A percentile compares a stretch with the other conserved stretches of the same genome.
Conservation (phyloP, 495 filamentous ascomycete species). For the Venustampulla echinocandica region DNA sequence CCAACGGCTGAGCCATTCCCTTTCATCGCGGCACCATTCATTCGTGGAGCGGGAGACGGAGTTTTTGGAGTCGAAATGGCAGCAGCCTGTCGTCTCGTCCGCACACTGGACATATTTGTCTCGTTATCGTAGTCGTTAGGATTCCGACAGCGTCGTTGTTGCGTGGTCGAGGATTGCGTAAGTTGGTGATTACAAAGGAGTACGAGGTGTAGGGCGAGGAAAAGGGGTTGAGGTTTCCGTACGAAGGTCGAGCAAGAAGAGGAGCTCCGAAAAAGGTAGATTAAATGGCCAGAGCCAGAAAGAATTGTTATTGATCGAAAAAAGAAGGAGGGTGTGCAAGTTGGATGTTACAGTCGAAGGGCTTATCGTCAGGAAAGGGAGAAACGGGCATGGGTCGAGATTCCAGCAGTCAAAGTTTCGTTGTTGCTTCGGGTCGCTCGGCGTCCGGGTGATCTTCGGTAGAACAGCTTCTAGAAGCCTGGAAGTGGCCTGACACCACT, state of each 20-base stretch:
- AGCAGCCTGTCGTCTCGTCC: slow-evolving; percentile 21
- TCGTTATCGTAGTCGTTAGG: slow-evolving; percentile 4
- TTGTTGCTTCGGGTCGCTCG: background rate
- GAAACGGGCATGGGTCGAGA: background rate
- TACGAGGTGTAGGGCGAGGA: background rate
- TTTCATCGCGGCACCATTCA: slow-evolving; percentile 16
- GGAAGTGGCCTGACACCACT: too few species aligned
- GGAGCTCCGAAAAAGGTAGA: background rate
- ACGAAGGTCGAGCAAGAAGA: background rate
- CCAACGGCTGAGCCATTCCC: slow-evolving; percentile 17
- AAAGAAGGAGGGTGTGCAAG: slow-evolving; percentile 11
- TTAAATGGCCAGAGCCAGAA: background rate
- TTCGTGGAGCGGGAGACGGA: slow-evolving; percentile 11
- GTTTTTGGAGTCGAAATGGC: slow-evolving; percentile 18
- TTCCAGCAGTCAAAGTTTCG: background rate
- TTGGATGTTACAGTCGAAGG: slow-evolving; percentile 4
- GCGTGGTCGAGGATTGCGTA: background rate
- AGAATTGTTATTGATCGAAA: background rate
- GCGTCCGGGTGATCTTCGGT: background rate
- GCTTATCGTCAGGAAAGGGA: slow-evolving; percentile 6
- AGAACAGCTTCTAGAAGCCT: too few species aligned
- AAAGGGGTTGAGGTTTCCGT: background rate
- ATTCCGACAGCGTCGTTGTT: background rate
- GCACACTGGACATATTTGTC: slow-evolving; percentile 20
- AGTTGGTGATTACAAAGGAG: background rate